Conservation (phyloP, 1,139 yeast genomes). For the Pneumocystis canis region DNA sequence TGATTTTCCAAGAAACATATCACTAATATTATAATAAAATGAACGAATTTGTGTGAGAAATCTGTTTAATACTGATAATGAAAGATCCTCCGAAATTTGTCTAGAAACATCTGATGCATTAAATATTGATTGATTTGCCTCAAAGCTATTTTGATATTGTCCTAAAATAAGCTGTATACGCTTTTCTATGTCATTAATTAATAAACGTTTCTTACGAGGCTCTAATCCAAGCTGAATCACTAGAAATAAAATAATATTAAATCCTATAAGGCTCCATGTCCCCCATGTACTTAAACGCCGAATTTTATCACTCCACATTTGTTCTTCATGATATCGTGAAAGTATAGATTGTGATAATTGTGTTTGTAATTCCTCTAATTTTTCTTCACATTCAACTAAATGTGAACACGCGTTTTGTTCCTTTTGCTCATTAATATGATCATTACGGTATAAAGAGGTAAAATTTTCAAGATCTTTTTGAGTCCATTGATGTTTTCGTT, state of each 20-base stretch:
- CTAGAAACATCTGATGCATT: background rate
- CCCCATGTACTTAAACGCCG: conserved; percentile 95
- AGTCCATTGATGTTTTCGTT: conserved; percentile 73
- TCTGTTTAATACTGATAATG: background rate
- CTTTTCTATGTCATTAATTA: conserved; percentile 71
- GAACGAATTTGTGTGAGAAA: background rate
- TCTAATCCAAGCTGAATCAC: conserved; percentile 78
- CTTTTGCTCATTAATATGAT: conserved; percentile 54
- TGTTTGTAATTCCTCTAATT: conserved; percentile 56
- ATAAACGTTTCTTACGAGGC: conserved; percentile 78
- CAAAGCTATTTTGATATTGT: conserved; percentile 16
- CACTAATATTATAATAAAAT: background rate
- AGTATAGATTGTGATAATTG: conserved; percentile 62
- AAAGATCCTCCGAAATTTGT: background rate
- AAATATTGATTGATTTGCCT: background rate
- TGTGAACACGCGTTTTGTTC: conserved; percentile 41
- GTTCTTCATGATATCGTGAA: conserved; percentile 89
- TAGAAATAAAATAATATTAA: conserved; percentile 62
- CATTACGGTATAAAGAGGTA: conserved; percentile 64
- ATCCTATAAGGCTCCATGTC: conserved; percentile 77
- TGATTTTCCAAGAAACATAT: background rate
- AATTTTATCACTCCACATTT: conserved; percentile 94
- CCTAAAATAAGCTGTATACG: conserved; percentile 49
- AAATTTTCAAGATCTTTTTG: conserved; percentile 67
- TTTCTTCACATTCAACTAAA: conserved; percentile 44